Base-by-base conservation (phyloP, 768 basidiomycete species). In the Leccinellum rugosiceps region DNA sequence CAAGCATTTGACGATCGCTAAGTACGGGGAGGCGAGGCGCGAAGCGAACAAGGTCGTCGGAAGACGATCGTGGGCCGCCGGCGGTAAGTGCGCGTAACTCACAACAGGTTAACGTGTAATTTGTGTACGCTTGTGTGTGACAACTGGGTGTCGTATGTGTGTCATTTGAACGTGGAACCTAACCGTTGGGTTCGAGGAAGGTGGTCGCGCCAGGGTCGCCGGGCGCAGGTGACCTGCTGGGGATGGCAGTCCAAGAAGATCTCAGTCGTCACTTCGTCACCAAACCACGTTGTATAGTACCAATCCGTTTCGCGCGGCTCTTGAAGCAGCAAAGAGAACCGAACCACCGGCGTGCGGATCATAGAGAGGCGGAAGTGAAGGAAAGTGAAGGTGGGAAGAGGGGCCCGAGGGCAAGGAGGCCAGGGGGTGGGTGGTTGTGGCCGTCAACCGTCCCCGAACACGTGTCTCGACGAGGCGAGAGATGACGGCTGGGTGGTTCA, bases 321-420 rank as follows among this genome's bases (percentile, higher is more conserved):
- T 15, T 10, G 56, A 32, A 32, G 17, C n/a, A n/a, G 21, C 35
- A 21, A 8, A 10, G 11, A 38, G 15, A 15, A 9, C 7, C 34
- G 26, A 61, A 25, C 41, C 45, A 46, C 31, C 10, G 44, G 41
- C 19, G 48, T 32, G 58, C 63, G 62, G 57, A 64, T 61, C 59
- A 57, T 48, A n/a, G 57, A 64, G 23, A 45, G 26, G 31, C 57
- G 65, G 60, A 66, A 59, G 53, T 65, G 63, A 62, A 51, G 3
- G n/a, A 21, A 5, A 35, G 50, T 23, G 31, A 38, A 38, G 17
- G 35, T 38, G 35, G 17, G 35, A 38, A 38, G 17, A 38, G 35
- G 15, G 17, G 28, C 35, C 35, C 35, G 35, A 4, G 35, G 35
- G 35, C 35, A 38, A 17, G 17, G 15, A 35, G 17, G 35, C 35